Evolutionary conservation across 179 eudicot genomes (phyloP).

Genomic region (Actinidia arguta): DNA sequence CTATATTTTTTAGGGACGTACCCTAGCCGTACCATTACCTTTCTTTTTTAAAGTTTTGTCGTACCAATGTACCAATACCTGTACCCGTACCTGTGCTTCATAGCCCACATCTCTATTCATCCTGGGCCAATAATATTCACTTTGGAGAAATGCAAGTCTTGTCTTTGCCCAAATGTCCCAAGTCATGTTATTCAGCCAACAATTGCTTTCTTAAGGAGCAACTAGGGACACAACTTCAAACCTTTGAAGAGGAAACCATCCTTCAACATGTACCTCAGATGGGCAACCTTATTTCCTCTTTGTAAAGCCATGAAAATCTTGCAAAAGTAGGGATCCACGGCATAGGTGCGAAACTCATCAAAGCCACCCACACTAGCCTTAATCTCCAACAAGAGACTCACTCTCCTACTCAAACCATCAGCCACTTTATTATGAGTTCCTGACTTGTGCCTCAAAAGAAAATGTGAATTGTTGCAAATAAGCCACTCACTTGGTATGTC

Average conservation of each 20-base stretch:
- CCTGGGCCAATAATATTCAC: too few relatives aligned
- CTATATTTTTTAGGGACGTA: too few relatives aligned
- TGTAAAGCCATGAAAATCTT: background rate
- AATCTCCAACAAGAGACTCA: background rate
- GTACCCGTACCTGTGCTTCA: too few relatives aligned
- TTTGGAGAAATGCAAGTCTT: background rate
- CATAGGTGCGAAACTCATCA: background rate
- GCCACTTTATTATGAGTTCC: background rate
- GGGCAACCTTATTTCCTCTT: background rate
- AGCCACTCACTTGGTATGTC: background rate
- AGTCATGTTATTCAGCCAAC: background rate
- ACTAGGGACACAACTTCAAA: background rate
- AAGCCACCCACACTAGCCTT: background rate
- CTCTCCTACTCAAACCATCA: background rate
- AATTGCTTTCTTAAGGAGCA: background rate
- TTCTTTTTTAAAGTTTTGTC: too few relatives aligned
- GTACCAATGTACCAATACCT: too few relatives aligned
- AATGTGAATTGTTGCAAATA: background rate
- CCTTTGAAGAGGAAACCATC: slow-evolving; percentile 6
- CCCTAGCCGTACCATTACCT: too few relatives aligned
- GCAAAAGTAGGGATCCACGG: background rate
- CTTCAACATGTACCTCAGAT: background rate
- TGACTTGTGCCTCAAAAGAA: background rate
- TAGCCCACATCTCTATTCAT: too few relatives aligned
- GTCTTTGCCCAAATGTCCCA: background rate